phyloP scores from a whole-genome alignment of 352 stramenopile species.

The Phytophthora vignae region DNA sequence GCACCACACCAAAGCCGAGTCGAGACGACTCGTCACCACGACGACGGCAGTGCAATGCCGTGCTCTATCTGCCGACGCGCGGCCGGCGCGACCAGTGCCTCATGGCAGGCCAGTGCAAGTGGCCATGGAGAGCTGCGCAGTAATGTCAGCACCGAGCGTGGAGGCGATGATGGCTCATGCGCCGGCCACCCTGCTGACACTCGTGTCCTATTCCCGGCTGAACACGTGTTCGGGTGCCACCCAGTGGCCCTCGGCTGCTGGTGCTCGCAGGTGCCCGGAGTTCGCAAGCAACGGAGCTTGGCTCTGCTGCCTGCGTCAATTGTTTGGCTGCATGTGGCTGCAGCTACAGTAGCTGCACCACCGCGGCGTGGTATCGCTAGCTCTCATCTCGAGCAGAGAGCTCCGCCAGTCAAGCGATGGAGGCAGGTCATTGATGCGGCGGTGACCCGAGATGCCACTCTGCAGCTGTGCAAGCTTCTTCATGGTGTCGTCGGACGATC shows the following conservation, averaged over 20 bases:
- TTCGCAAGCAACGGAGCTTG: no score
- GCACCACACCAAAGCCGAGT: no score
- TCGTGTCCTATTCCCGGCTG: slow-evolving; percentile 6
- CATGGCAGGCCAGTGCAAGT: background rate
- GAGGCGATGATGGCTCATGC: slow-evolving; percentile 13
- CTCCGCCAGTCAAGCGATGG: background rate
- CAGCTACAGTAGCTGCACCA: no score
- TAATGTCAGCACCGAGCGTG: slow-evolving; percentile 6
- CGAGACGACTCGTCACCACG: no score
- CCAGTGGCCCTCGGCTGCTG: slow-evolving; percentile 5
- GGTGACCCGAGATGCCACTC: slow-evolving; percentile 1
- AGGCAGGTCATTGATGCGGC: background rate
- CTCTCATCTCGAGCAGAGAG: background rate
- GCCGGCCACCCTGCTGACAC: background rate
- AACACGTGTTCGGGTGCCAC: slow-evolving; percentile 30
- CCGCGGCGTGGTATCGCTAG: background rate
- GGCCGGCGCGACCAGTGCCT: background rate
- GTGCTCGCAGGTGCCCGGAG: no score
- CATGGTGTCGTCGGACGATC: slow-evolving; percentile 8
- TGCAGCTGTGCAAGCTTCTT: slow-evolving; percentile 20
- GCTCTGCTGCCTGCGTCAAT: no score
- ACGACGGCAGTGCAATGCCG: no score
- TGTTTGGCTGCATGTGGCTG: no score
- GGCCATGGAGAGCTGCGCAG: slow-evolving; percentile 14
- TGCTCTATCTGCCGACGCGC: no score